phyloP scores from a whole-genome alignment of 2,329 filamentous ascomycete species.

The Colletotrichum higginsianum region DNA sequence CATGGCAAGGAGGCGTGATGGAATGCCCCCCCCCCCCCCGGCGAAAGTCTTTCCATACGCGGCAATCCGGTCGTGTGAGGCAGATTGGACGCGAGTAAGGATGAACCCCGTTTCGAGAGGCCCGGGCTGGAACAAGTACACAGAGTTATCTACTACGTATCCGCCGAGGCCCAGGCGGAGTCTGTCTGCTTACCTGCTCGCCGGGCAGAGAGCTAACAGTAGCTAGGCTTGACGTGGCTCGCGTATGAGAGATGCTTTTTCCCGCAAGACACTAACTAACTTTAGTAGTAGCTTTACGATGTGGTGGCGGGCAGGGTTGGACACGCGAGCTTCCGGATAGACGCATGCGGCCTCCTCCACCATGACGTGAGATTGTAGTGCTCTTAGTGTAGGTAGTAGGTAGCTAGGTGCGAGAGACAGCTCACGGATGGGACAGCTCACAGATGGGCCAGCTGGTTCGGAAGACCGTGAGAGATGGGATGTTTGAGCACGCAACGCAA shows the following conservation, averaged over 20 bases:
- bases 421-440: neutral
- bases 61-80: constrained; percentile 30
- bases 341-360: neutral
- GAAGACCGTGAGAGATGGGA: neutral
- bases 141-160: no score
- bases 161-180: no score
- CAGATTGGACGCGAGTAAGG: constrained; percentile 22
- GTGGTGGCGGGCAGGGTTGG: no score
- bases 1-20: neutral
- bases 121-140: no score
- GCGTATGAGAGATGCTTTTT: neutral
- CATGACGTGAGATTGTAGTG: neutral
- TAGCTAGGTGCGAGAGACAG: neutral
- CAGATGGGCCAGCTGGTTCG: neutral
- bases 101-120: constrained; percentile 11
- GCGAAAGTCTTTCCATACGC: constrained; percentile 34
- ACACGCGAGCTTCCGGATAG: neutral
- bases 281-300: no score
- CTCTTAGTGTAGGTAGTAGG: no score
- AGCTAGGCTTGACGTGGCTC: no score
- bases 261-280: neutral
- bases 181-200: no score
- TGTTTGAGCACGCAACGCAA: neutral
- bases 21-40: neutral
- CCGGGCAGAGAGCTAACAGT: no score